These are phyloP conservation scores for Russula foetens DNA, from an alignment of 768 basidiomycete genomes.

Conservation along the genomic window DNA sequence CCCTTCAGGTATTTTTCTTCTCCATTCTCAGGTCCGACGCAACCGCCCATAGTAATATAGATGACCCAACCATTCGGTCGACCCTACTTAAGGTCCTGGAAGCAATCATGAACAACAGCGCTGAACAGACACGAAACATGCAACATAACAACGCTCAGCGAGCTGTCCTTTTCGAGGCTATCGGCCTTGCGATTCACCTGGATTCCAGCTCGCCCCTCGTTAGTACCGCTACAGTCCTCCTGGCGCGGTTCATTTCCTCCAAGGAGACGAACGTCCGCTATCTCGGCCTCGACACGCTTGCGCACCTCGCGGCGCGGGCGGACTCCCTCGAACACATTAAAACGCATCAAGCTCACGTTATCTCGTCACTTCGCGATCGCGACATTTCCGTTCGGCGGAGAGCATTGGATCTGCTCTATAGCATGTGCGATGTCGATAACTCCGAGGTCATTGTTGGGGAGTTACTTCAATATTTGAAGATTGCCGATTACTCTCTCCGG, in stretches of 20 bases:
- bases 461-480: slow-evolving; percentile 82
- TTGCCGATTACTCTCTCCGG: slow-evolving; percentile 94
- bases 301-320: slow-evolving; percentile 90
- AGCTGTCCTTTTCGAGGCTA: slow-evolving; percentile 96
- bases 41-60: slow-evolving; percentile 32
- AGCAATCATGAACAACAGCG: slow-evolving; percentile 84
- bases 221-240: slow-evolving; percentile 76
- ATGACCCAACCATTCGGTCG: slow-evolving; percentile 72
- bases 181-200: slow-evolving; percentile 90
- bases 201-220: slow-evolving; percentile 89
- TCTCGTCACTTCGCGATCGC: slow-evolving; percentile 88
- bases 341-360: slow-evolving; percentile 92
- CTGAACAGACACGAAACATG: slow-evolving; percentile 87
- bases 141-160: slow-evolving; percentile 99
- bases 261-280: slow-evolving; percentile 99
- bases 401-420: slow-evolving; percentile 92
- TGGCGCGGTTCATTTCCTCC: slow-evolving; percentile 93
- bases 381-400: slow-evolving; percentile 94
- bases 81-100: slow-evolving; percentile 79
- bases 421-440: slow-evolving; percentile 99
- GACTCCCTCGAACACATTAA: slow-evolving; percentile 91
- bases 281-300: slow-evolving; percentile 96
- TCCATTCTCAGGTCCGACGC: not conserved
- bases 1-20: slow-evolving; percentile 67
- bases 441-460: slow-evolving; percentile 95